Evolutionary conservation across 805 yeast genomes (phyloP).

Genomic region (Pichia thaimueangensis): DNA sequence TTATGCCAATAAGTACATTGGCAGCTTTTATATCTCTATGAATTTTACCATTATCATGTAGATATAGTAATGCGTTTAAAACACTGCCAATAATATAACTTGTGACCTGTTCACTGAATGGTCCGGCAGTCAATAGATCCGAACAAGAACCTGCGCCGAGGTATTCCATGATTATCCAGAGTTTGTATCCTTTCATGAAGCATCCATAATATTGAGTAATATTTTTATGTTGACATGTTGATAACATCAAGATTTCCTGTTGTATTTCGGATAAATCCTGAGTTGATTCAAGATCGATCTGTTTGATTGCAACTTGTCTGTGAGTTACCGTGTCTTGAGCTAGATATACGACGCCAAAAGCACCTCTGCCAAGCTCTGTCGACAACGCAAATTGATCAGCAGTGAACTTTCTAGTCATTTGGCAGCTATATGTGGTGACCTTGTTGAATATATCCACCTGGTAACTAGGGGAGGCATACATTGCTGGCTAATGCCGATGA

Average conservation of each 20-base stretch:
- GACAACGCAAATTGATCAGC: slow-evolving; percentile 8
- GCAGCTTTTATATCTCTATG: slow-evolving; percentile 96
- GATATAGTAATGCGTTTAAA: slow-evolving; percentile 53
- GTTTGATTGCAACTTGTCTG: slow-evolving; percentile 52
- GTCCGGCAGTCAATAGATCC: slow-evolving; percentile 55
- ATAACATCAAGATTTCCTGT: slow-evolving; percentile 60
- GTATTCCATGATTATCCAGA: slow-evolving; percentile 79
- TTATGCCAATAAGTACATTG: slow-evolving; percentile 63
- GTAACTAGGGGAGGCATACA: too few relatives aligned
- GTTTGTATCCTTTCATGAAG: slow-evolving; percentile 58
- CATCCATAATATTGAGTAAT: slow-evolving; percentile 68
- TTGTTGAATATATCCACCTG: too few relatives aligned
- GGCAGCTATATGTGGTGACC: too few relatives aligned
- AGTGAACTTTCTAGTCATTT: slow-evolving; percentile 1
- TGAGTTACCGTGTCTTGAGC: slow-evolving; percentile 43
- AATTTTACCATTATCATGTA: slow-evolving; percentile 69
- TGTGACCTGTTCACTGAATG: slow-evolving; percentile 50
- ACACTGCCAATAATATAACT: slow-evolving; percentile 50
- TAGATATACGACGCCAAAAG: slow-evolving; percentile 69
- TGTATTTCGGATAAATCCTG: slow-evolving; percentile 71
- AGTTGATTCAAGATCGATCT: slow-evolving; percentile 63
- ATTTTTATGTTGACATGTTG: slow-evolving; percentile 57
- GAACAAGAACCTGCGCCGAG: slow-evolving; percentile 73
- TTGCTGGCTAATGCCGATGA: too few relatives aligned
- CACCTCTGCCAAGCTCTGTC: slow-evolving; percentile 63